Conservation (phyloP, 352 stramenopile species). For the Globisporangium radiosum region DNA sequence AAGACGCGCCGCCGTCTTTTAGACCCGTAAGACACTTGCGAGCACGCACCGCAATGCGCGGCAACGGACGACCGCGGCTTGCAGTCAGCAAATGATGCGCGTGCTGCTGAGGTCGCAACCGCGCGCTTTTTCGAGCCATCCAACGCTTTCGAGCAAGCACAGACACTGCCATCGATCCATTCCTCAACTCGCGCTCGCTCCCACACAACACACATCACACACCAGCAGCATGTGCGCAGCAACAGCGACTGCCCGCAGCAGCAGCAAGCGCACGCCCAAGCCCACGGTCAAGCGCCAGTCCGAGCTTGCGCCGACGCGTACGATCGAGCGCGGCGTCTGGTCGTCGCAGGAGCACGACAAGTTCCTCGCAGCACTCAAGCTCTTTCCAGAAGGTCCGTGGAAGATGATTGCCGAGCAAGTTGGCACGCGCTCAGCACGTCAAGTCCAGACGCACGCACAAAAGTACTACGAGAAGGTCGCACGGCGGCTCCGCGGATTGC, state of each 20-base stretch:
- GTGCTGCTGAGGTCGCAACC: background rate
- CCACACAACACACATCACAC: background rate
- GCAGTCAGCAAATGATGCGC: too few relatives aligned
- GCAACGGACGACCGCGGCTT: too few relatives aligned
- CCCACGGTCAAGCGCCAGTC: background rate
- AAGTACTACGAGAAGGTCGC: slow-evolving; percentile 75
- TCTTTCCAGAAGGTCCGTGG: slow-evolving; percentile 30
- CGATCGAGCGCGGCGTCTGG: slow-evolving; percentile 22
- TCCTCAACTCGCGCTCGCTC: background rate
- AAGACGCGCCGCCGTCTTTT: background rate
- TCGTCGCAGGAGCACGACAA: slow-evolving; percentile 22
- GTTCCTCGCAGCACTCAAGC: slow-evolving; percentile 23
- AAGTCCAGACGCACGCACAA: slow-evolving; percentile 55
- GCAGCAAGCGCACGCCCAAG: background rate
- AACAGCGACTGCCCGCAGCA: background rate
- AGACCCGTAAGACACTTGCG: too few relatives aligned
- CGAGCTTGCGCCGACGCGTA: background rate
- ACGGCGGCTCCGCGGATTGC: slow-evolving; percentile 46
- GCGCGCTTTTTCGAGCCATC: background rate
- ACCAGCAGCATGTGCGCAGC: background rate
- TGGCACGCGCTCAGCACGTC: slow-evolving; percentile 37
- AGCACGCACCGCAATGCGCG: too few relatives aligned
- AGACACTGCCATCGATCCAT: background rate
- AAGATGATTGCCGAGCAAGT: slow-evolving; percentile 22
- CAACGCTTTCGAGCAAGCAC: background rate